A percentile compares a stretch with the other conserved stretches of the same genome.
Evolutionary conservation across 495 filamentous ascomycete genomes (phyloP).

Genomic region (Xylaria nigripes): DNA sequence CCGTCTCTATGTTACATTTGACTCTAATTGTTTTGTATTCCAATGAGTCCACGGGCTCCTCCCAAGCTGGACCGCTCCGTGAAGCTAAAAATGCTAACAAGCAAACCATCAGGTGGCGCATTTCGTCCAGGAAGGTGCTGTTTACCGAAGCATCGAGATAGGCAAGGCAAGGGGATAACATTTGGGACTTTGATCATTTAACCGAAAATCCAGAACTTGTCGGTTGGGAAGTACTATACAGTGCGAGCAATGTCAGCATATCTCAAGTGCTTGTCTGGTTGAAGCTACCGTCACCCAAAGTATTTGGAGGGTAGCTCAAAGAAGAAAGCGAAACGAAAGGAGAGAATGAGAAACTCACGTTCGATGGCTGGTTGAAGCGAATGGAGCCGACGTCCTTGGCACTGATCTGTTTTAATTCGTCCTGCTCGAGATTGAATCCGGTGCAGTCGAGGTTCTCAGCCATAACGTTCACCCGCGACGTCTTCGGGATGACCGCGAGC

Average conservation of each 20-base stretch:
- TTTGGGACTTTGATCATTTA: constrained; percentile 20
- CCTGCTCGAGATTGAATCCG: constrained; percentile 56
- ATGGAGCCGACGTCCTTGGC: constrained; percentile 54
- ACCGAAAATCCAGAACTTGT: constrained; percentile 46
- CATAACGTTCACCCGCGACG: constrained; percentile 46
- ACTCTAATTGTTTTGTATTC: constrained; percentile 6
- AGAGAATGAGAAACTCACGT: constrained; percentile 40
- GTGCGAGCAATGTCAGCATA: constrained; percentile 10
- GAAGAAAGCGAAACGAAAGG: not conserved
- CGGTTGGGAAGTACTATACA: constrained; percentile 42
- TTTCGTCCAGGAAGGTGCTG: too few relatives aligned
- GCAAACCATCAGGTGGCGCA: too few relatives aligned
- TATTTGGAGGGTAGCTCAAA: not conserved
- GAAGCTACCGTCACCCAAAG: too few relatives aligned
- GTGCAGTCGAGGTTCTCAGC: constrained; percentile 57
- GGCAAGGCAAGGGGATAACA: not conserved
- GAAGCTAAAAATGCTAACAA: too few relatives aligned
- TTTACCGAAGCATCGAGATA: not conserved
- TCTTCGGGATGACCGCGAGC: constrained; percentile 89
- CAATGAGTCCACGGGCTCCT: constrained; percentile 2
- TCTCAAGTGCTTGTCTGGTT: not conserved
- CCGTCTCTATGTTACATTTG: constrained; percentile 4
- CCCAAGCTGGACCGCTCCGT: not conserved
- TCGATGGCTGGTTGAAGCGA: constrained; percentile 77
- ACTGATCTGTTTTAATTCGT: constrained; percentile 61